Percentiles rank a stretch among this genome's conserved stretches.
Evolutionary conservation across 2,329 filamentous ascomycete species (phyloP).

Genomic region (Talaromyces atroroseus): DNA sequence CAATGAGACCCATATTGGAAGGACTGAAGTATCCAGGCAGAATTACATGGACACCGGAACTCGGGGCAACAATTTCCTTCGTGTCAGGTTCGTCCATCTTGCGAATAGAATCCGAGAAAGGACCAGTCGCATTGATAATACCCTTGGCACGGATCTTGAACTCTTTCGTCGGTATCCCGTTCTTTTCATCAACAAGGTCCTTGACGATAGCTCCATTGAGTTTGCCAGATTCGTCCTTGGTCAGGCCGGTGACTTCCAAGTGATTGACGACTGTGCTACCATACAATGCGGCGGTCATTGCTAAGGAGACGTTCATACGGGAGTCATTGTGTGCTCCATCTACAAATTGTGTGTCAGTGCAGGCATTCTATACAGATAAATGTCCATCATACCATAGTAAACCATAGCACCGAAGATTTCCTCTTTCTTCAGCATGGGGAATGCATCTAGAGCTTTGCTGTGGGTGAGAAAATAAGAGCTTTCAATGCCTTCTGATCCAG

Average conservation of each 20-base stretch:
- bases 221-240: slow-evolving; percentile 67
- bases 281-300: slow-evolving; percentile 83
- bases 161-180: slow-evolving; percentile 58
- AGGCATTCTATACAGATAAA: background rate
- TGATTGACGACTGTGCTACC: slow-evolving; percentile 79
- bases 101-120: slow-evolving; percentile 78
- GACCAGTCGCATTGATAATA: slow-evolving; percentile 82
- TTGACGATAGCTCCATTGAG: slow-evolving; percentile 69
- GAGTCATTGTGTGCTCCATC: slow-evolving; percentile 91
- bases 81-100: slow-evolving; percentile 72
- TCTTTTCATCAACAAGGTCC: slow-evolving; percentile 62
- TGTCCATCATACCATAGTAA: slow-evolving; percentile 61
- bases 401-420: slow-evolving; percentile 75
- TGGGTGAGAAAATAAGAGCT: slow-evolving; percentile 82
- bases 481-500: slow-evolving; percentile 81
- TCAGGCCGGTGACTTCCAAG: slow-evolving; percentile 69
- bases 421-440: slow-evolving; percentile 80
- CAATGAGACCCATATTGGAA: slow-evolving; percentile 79
- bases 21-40: slow-evolving; percentile 83
- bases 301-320: slow-evolving; percentile 83
- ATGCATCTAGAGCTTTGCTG: slow-evolving; percentile 79
- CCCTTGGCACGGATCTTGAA: slow-evolving; percentile 72
- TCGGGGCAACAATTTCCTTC: slow-evolving; percentile 76
- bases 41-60: slow-evolving; percentile 79
- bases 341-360: slow-evolving; percentile 22